Base-by-base conservation (phyloP, 1,284 basidiomycete species). In the Rugosomyces carneus region DNA sequence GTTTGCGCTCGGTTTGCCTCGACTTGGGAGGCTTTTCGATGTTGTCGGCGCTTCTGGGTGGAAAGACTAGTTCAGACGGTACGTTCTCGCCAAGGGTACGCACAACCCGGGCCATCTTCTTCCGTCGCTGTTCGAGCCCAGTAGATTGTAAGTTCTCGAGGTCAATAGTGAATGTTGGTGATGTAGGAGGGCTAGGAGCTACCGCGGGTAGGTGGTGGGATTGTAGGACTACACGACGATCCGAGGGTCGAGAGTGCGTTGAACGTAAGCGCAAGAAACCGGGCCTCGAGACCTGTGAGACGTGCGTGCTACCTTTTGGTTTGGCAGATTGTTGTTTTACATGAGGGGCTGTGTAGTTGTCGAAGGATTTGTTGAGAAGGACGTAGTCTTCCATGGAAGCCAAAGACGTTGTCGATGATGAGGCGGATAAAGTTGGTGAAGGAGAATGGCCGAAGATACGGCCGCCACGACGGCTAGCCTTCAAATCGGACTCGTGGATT, bases 51-150 rank as follows among this genome's bases (percentile, higher is more conserved):
- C 10, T 15, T 29, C 42, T 40, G 40, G 35, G 39, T 34, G 27
- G 53, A 50, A 76, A 75, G 39, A 79, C 69, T 44, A 79, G 68
- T 56, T 78, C 74, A 3, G 67, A 62, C 1, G 78, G 76, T 19
- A 79, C 65, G 52, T 73, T 73, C 60, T 77, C 76, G 6, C 78
- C 78, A 1, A 79, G 60, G 1, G 72, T 76, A 44, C 75, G 67
- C 23, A 65, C 58, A 4, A 80, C 65, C 57, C 78, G 78, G 7
- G 72, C 73, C 63, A 79, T 68, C 50, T 66, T 68, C 42, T 56
- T 58, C 10, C 63, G 49, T 13, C 55, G 52, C 2, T 38, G 26
- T 23, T 55, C 41, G 18, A 47, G 41, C 24, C 11, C 46, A 15
- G 29, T 42, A 13, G 45, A 36, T 11, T 51, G 52, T n/a, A 35